These are phyloP conservation scores for Hylodesmum podocarpum DNA, from an alignment of 306 rosid species.

Conservation along the genomic window DNA sequence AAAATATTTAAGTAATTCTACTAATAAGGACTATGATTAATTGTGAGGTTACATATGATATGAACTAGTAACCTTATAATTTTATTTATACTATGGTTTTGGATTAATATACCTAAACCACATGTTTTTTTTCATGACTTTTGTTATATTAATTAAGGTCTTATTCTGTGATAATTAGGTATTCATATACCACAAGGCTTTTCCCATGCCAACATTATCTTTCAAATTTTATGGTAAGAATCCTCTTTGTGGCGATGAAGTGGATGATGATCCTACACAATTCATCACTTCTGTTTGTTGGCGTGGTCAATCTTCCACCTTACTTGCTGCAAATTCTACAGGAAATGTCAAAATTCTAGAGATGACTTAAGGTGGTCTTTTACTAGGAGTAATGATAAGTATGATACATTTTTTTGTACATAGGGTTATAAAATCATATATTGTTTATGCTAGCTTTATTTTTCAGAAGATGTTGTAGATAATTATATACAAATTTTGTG, in stretches of 20 bases:
- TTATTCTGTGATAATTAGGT: conserved; percentile 50
- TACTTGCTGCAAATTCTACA: conserved; percentile 80
- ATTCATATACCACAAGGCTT: conserved; percentile 80
- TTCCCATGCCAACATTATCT: conserved; percentile 86
- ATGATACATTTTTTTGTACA: background rate
- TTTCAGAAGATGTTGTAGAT: conserved; percentile 8
- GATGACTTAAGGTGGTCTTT: conserved; percentile 52
- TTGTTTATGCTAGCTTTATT: background rate
- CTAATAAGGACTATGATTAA: background rate
- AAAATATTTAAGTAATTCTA: background rate
- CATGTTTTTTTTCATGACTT: background rate
- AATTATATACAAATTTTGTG: conserved; percentile 25
- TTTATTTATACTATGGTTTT: background rate
- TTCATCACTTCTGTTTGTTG: conserved; percentile 85
- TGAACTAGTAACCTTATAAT: background rate
- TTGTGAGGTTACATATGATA: background rate
- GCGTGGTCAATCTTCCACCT: conserved; percentile 76
- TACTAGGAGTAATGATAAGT: background rate
- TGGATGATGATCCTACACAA: conserved; percentile 61
- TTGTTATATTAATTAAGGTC: conserved; percentile 1
- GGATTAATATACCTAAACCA: background rate
- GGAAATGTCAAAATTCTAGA: conserved; percentile 85
- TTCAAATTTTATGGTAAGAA: conserved; percentile 63
- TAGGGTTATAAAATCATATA: background rate
- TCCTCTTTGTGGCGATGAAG: conserved; percentile 55